A percentile compares a stretch with the other conserved stretches of the same genome.
Evolutionary conservation across 768 basidiomycete genomes (phyloP).

Genomic region (Arthromyces matolae): DNA sequence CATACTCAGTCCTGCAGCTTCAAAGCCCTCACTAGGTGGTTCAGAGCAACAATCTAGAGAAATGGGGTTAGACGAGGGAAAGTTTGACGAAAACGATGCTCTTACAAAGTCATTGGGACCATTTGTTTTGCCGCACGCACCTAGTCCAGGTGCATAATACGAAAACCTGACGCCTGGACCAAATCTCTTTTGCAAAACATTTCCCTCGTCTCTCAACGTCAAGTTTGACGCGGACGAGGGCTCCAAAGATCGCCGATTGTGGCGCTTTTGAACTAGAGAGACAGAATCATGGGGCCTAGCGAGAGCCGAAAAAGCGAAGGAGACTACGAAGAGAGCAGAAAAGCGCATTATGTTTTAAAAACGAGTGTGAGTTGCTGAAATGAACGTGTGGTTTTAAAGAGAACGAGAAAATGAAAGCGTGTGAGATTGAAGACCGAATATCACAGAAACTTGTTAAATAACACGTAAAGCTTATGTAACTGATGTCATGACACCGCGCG

Average conservation of each 20-base stretch:
- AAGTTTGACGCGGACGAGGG: constrained; percentile 1
- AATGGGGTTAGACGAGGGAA: neutral
- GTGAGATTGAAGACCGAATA: constrained; percentile 2
- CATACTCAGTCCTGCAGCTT: neutral
- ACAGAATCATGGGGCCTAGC: constrained; percentile 10
- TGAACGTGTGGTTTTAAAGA: too few relatives aligned
- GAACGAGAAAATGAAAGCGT: neutral
- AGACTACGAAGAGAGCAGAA: constrained; percentile 12
- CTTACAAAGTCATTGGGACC: constrained; percentile 39
- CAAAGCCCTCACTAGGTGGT: constrained; percentile 10
- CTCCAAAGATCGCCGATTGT: constrained; percentile 5
- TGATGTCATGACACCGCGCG: neutral
- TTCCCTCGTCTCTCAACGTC: constrained; percentile 2
- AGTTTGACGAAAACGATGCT: neutral
- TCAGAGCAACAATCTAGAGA: constrained; percentile 46
- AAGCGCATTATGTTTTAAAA: constrained; percentile 16
- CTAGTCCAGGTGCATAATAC: constrained; percentile 32
- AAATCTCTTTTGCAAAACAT: constrained; percentile 26
- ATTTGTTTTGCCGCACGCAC: constrained; percentile 47
- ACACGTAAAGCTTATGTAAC: too few relatives aligned
- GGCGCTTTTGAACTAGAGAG: constrained; percentile 8
- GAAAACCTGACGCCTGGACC: constrained; percentile 25
- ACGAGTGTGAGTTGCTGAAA: constrained; percentile 16
- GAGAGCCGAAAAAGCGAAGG: constrained; percentile 11
- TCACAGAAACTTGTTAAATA: too few relatives aligned